Evolutionary conservation across 257 asterid genomes (phyloP), one percentile per base, ranked within the genome.

Genomic region (Solanum pennellii): DNA sequence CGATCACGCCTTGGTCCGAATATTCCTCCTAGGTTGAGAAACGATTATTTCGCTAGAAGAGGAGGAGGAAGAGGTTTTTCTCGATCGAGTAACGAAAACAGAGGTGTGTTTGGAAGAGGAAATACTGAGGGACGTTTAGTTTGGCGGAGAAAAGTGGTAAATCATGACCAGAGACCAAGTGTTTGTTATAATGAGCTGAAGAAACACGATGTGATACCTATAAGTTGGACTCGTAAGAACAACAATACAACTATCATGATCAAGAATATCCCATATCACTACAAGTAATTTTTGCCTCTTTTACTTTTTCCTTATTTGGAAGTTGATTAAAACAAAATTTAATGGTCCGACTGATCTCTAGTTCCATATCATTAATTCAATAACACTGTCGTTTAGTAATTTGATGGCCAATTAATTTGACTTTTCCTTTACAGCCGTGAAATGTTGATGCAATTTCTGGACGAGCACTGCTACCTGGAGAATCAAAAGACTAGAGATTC

Each of bases 221-320:
- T 95, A 1, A 87, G 83, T 14, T 83, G 68, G 5, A 88, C 84
- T 8, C 93, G 88, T 79, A 87, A 84, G 3, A 86, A 88, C 9
- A 86, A 88, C 6, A 80, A 9, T 27, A 80, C 96, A 0, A 88
- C 96, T 5, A 87, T 95, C 82, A 93, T 95, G 98, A 92, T 95
- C 65, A 95, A 93, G 87, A 93, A 95, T 37, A 92, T 95, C 2
- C 98, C 98, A 0, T 90, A 92, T 74, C 83, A 86, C 25, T 93
- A 88, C 90, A 88, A 90, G 98, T 95, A 92, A 12, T 18, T 74
- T 37, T 42, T 23, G 23, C 71, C 16, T n/a, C 49, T 47, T 87
- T 49, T 35, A 8, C 29, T 37, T 49, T 49, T 68, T 29, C 8
- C 84, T 66, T 21, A 21, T 14, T 44, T 25, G 45, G 56, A 16